A percentile compares a stretch with the other conserved stretches of the same genome.
These are phyloP conservation scores for Irpex sp. DNA, from an alignment of 1,284 basidiomycete species.

Conservation along the genomic window DNA sequence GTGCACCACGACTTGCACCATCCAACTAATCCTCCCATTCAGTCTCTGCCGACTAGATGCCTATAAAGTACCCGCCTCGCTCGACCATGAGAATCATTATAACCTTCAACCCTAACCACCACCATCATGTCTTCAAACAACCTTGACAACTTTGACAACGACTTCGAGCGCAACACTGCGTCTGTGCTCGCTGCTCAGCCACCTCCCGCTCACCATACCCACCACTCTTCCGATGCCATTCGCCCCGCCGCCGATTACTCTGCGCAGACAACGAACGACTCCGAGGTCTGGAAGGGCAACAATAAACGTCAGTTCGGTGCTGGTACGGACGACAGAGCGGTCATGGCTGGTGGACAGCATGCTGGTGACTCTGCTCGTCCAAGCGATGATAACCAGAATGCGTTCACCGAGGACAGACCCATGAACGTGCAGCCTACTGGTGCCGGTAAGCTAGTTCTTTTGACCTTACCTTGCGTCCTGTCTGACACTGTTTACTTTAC, in stretches of 20 bases:
- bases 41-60: not conserved
- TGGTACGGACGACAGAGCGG: conserved; percentile 27
- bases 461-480: not conserved
- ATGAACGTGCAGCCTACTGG: conserved; percentile 46
- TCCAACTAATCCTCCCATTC: not conserved
- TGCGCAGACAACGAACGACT: conserved; percentile 28
- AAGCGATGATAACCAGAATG: conserved; percentile 14
- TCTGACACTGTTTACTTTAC: not conserved
- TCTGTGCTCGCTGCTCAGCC: conserved; percentile 21
- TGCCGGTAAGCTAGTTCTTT: conserved; percentile 38
- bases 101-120: conserved; percentile 2
- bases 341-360: conserved; percentile 35
- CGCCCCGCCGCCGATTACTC: conserved; percentile 29
- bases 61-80: not conserved
- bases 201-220: conserved; percentile 32
- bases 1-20: not conserved
- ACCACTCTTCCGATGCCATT: conserved; percentile 33
- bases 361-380: conserved; percentile 4
- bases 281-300: conserved; percentile 27
- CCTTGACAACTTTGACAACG: conserved; percentile 12
- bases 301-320: conserved; percentile 31
- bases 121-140: conserved; percentile 15
- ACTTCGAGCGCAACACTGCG: conserved; percentile 7
- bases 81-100: not conserved
- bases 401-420: conserved; percentile 39